Conservation (phyloP, 2,329 filamentous ascomycete species). For the Talaromyces verruculosus region DNA sequence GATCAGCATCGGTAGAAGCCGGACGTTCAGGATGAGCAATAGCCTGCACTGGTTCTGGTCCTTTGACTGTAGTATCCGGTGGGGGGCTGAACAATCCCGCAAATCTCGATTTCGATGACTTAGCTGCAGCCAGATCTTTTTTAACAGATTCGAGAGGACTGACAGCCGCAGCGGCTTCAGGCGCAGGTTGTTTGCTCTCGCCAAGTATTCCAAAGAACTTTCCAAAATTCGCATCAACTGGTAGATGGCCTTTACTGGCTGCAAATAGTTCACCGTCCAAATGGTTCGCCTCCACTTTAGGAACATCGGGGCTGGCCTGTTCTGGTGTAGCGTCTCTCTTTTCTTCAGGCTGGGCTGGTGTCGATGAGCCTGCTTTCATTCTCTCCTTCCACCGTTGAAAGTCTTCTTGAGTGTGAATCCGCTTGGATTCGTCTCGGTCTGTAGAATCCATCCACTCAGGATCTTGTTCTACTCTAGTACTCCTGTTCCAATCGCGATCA, state of each 20-base stretch:
- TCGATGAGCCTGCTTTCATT: constrained; percentile 69
- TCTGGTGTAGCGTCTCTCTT: constrained; percentile 44
- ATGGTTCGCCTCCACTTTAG: constrained; percentile 41
- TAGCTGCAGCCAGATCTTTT: constrained; percentile 46
- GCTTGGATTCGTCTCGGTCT: constrained; percentile 63
- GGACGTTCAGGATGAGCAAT: constrained; percentile 38
- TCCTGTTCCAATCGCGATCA: constrained; percentile 56
- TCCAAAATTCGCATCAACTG: constrained; percentile 68
- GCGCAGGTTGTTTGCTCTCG: constrained; percentile 46
- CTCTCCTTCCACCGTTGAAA: constrained; percentile 92
- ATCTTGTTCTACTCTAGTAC: constrained; percentile 66
- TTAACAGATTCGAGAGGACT: constrained; percentile 41
- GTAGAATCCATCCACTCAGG: constrained; percentile 88
- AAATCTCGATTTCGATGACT: constrained; percentile 74
- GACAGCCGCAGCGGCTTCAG: constrained; percentile 41
- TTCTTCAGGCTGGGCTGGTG: constrained; percentile 38
- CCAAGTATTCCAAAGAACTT: constrained; percentile 71
- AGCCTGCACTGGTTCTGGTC: constrained; percentile 27
- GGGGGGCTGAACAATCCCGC: constrained; percentile 72
- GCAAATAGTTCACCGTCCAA: constrained; percentile 53
- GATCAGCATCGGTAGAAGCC: constrained; percentile 62
- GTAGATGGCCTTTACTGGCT: constrained; percentile 60
- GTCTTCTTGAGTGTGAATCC: constrained; percentile 80
- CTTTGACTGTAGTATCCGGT: constrained; percentile 54
- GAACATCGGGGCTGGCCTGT: constrained; percentile 26